These are phyloP conservation scores for Pyrenochaeta sp. DNA, from an alignment of 2,329 filamentous ascomycete genomes.

Conservation along the genomic window DNA sequence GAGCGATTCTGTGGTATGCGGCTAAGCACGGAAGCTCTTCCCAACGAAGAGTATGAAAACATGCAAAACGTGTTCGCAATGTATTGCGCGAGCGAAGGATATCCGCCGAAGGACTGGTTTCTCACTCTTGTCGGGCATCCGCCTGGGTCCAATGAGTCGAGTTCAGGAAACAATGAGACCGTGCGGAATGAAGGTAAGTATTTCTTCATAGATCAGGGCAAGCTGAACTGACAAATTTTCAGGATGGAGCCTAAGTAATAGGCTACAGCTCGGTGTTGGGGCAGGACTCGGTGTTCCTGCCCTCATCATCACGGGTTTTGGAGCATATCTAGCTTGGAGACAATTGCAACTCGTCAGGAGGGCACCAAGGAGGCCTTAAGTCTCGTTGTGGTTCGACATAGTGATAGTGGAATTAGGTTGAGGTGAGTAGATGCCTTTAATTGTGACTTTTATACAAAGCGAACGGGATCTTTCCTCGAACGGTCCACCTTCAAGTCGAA, in stretches of 20 bases:
- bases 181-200: neutral
- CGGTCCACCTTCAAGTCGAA: constrained; percentile 62
- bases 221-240: neutral
- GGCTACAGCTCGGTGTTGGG: neutral
- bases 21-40: neutral
- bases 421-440: neutral
- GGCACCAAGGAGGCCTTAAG: neutral
- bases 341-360: neutral
- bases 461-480: constrained; percentile 19
- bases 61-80: constrained; percentile 2
- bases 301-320: neutral
- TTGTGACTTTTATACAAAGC: constrained; percentile 1
- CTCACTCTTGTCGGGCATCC: neutral
- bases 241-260: neutral
- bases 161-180: neutral
- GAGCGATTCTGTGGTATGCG: neutral
- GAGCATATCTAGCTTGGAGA: neutral
- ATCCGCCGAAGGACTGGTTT: neutral
- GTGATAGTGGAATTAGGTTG: too few relatives aligned
- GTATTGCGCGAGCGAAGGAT: constrained; percentile 1
- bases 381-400: neutral
- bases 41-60: neutral
- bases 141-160: neutral
- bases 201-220: too few relatives aligned
- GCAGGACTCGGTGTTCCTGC: neutral